A percentile compares a stretch with the other conserved stretches of the same genome.
These are phyloP conservation scores for Arabis hirsuta DNA, from an alignment of 345 rosid species.

Conservation along the genomic window DNA sequence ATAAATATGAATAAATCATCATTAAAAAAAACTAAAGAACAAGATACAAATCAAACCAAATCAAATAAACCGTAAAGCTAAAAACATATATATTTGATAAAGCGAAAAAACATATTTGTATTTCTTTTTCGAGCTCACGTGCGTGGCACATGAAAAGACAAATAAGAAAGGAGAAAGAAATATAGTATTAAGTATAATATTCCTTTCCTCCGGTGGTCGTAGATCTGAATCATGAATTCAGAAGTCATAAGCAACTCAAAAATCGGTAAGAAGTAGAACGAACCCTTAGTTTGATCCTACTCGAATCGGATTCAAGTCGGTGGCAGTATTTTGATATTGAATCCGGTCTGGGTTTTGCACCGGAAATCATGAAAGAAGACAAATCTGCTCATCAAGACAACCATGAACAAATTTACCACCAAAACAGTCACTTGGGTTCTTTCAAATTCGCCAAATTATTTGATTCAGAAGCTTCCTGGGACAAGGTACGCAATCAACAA, in stretches of 20 bases:
- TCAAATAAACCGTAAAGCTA: too few relatives aligned
- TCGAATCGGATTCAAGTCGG: background rate
- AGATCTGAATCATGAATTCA: conserved; percentile 35
- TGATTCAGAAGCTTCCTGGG: conserved; percentile 98
- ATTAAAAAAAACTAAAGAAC: too few relatives aligned
- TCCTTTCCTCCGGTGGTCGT: conserved; percentile 22
- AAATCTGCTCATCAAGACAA: conserved; percentile 54
- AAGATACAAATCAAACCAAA: too few relatives aligned
- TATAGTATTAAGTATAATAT: too few relatives aligned
- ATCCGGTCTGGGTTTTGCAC: conserved; percentile 18
- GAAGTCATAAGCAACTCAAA: background rate
- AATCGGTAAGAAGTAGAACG: conserved; percentile 17
- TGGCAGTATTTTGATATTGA: conserved; percentile 11
- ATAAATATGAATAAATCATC: too few relatives aligned
- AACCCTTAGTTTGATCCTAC: conserved; percentile 8
- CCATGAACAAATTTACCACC: conserved; percentile 45
- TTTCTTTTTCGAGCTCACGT: background rate
- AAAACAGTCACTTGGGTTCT: conserved; percentile 73
- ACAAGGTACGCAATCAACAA: conserved; percentile 56
- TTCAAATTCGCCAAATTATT: conserved; percentile 79
- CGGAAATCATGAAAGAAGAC: conserved; percentile 51
- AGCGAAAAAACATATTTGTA: background rate
- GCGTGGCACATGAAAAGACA: background rate
- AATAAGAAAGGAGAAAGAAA: too few relatives aligned
- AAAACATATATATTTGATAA: too few relatives aligned